phyloP scores from a whole-genome alignment of 768 basidiomycete genomes.

The Rhodotorula babjevae region DNA sequence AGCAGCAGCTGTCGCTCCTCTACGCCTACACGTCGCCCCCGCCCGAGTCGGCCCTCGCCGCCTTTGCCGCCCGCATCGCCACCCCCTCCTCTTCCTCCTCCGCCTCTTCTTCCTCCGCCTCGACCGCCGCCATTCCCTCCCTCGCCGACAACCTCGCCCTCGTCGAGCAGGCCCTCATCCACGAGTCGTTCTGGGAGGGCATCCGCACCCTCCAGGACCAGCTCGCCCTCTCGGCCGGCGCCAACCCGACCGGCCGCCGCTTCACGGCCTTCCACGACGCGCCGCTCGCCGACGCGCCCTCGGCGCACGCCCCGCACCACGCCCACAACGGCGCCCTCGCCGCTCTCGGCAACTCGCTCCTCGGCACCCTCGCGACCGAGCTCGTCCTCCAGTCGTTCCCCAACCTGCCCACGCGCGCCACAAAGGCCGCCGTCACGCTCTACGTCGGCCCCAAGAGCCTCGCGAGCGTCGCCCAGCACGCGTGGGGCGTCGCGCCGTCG shows the following conservation, averaged over 20 bases:
- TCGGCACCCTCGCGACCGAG: slow-evolving; percentile 86
- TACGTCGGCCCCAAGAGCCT: slow-evolving; percentile 83
- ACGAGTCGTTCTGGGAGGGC: slow-evolving; percentile 29
- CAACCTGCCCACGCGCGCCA: slow-evolving; percentile 80
- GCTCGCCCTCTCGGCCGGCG: slow-evolving; percentile 58
- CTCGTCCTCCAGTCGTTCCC: slow-evolving; percentile 71
- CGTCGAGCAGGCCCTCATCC: slow-evolving; percentile 35
- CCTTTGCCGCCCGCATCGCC: slow-evolving; percentile 31
- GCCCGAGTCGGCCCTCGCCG: slow-evolving; percentile 32
- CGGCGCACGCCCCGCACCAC: slow-evolving; percentile 52
- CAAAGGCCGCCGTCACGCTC: slow-evolving; percentile 85
- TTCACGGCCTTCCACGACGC: slow-evolving; percentile 49
- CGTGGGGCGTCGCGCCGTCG: slow-evolving; percentile 41
- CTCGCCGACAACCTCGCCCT: slow-evolving; percentile 27
- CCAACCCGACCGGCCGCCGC: slow-evolving; percentile 55
- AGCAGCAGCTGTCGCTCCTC: slow-evolving; percentile 30
- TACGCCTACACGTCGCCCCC: slow-evolving; percentile 37
- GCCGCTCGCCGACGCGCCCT: slow-evolving; percentile 42
- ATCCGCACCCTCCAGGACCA: slow-evolving; percentile 8
- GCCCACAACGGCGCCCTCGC: slow-evolving; percentile 70
- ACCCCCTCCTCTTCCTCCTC: background rate
- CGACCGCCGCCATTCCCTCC: background rate
- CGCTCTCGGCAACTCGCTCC: slow-evolving; percentile 73
- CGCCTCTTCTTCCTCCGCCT: background rate
- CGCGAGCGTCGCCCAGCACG: slow-evolving; percentile 76